Conservation (phyloP, 257 asterid genomes). For the Knoxia roxburghii region DNA sequence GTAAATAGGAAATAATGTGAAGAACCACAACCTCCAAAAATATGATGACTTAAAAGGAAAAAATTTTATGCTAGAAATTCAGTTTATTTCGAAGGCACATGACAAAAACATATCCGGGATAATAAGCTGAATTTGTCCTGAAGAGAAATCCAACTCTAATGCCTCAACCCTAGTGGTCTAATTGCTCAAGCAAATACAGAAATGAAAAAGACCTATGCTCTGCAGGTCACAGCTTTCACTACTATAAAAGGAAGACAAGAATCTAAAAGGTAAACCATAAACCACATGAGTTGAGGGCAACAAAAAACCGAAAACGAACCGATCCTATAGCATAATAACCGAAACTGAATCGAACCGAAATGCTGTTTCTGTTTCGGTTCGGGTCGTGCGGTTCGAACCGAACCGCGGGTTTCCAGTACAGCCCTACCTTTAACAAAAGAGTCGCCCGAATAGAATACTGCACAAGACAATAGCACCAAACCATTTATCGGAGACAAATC, state of each 20-base stretch:
- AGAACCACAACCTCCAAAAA: background rate
- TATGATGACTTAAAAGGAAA: background rate
- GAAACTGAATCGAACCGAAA: no score
- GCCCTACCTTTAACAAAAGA: background rate
- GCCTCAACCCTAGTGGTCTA: no score
- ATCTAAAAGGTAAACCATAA: background rate
- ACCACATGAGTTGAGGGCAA: no score
- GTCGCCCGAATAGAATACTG: conserved; percentile 58
- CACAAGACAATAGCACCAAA: conserved; percentile 78
- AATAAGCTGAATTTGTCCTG: background rate
- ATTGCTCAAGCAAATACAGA: conserved; percentile 1
- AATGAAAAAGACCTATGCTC: background rate
- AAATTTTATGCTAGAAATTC: background rate
- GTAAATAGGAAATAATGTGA: no score
- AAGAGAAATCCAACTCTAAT: background rate
- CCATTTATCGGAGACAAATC: conserved; percentile 89
- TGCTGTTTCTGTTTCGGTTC: no score
- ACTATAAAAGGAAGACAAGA: background rate
- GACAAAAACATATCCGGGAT: background rate
- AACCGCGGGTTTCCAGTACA: no score
- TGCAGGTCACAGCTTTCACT: background rate
- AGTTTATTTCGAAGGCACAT: background rate
- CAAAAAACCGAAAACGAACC: no score
- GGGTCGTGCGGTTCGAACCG: no score
- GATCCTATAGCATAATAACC: no score